Evolutionary conservation across 768 basidiomycete species (phyloP), one percentile per base, ranked within the genome.

Genomic region (Auricularia auricula-judae): DNA sequence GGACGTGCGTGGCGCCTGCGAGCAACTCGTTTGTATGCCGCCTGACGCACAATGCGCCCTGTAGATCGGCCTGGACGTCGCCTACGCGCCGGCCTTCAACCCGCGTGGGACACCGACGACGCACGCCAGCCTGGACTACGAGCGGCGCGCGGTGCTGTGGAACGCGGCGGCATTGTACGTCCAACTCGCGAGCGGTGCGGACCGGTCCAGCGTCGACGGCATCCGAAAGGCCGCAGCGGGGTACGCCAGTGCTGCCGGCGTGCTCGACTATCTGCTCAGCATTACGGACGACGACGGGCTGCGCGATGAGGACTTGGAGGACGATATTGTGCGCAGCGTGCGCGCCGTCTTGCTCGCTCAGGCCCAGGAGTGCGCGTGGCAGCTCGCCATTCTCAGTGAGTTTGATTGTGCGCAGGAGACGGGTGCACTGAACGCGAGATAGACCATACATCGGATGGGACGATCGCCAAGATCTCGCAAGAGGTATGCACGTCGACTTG

Each of bases 321-420:
- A 29, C 29, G 34, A 59, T 1, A 59, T 35, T 1, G 56, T 59
- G 23, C 56, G 56, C 56, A 59, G 56, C 34, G 34, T 59, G 0
- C 56, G 34, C 29, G 23, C 75, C 67, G 81, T 98, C 64, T 88
- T 93, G 84, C 81, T 95, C 3, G 93, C 93, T 0, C 93, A 98
- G 74, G 95, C 94, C 1, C 96, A 98, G 69, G 97, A 99, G 76
- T 96, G 92, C 71, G 92, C 86, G 51, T 98, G 95, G 95, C 94
- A 96, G 72, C 83, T 88, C 68, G 94, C 94, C 16, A 87, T 88
- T 71, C 75, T 91, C 65, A 90, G 93, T 92, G 69, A 69, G 72
- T 14, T 14, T 69, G 2, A 10, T 53, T 59, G 29, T 36, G 53
- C 51, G 14, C 16, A 34, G 14, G 23, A 56, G 14, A 34, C 21